Percentiles rank a stretch among this genome's conserved stretches.
Evolutionary conservation across 1,284 basidiomycete genomes (phyloP).

Genomic region (Bjerkandera adusta): DNA sequence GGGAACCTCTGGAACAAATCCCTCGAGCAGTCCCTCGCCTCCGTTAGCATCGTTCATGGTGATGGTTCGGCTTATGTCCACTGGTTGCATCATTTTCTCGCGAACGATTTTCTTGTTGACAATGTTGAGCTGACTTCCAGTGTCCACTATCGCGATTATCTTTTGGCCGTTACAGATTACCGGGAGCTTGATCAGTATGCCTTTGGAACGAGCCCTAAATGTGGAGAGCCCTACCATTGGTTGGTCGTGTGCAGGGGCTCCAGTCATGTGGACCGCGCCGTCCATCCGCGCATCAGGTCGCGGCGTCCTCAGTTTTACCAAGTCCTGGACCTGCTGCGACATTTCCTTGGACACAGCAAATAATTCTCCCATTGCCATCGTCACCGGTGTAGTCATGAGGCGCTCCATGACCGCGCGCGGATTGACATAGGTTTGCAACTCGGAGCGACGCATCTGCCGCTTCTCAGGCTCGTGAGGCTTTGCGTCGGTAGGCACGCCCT

Average conservation of each 20-base stretch:
- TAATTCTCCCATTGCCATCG: conserved; percentile 10
- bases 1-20: conserved; percentile 3
- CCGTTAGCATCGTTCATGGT: conserved; percentile 9
- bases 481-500: no score
- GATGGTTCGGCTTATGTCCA: conserved; percentile 1
- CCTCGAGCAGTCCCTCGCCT: conserved; percentile 3
- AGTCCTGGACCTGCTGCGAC: conserved; percentile 8
- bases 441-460: neutral
- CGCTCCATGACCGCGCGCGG: neutral
- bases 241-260: neutral
- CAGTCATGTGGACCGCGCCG: neutral
- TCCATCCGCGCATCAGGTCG: neutral
- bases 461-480: neutral
- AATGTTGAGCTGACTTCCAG: conserved; percentile 11
- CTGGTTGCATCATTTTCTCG: neutral
- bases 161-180: neutral
- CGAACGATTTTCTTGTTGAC: neutral
- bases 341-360: conserved; percentile 10
- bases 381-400: conserved; percentile 2
- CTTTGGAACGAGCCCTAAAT: neutral
- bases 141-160: conserved; percentile 7
- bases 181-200: conserved; percentile 1
- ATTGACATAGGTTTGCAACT: neutral
- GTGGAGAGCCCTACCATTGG: no score
- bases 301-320: conserved; percentile 1